Evolutionary conservation across 1,284 basidiomycete species (phyloP), one percentile per base, ranked within the genome.

Genomic region (Fomes fomentarius): DNA sequence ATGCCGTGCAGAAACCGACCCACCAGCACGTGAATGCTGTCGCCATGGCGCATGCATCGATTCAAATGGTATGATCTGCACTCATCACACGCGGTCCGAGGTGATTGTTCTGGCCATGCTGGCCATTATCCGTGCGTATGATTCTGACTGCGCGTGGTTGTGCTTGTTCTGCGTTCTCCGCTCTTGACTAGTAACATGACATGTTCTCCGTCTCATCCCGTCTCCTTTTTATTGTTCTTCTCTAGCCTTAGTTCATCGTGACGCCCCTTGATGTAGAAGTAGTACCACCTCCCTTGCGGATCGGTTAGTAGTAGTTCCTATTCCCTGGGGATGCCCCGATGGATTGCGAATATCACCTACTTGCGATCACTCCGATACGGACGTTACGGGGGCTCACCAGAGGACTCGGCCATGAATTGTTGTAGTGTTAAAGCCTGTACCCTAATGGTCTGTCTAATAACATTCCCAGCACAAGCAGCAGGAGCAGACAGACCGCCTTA

Each of bases 11-110:
- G 56, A 77, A 80, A 57, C 83, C 89, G 52, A 76, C 74, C 26
- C 89, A 92, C 70, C 77, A 89, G 34, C 89, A 92, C 70, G 66
- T 66, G 37, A 67, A 66, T 39, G 69, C 66, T 26, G 54, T 56
- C 47, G 61, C 64, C 15, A 68, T 68, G 69, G 60, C 64, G 15
- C 59, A 61, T 44, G 62, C 67, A 25, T 64, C 64, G 58, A 58
- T 68, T 12, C 63, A 66, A n/a, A 43, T 45, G 30, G 2, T 54
- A 35, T 47, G 46, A 45, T 48, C 17, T 22, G 43, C 47, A 25
- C 46, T 43, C 52, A n/a, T n/a, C n/a, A n/a, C 19, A 22, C 33
- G 49, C 44, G 41, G 47, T 51, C 47, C 19, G 12, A 4, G 31
- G 8, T 9, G 24, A 34, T 35, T 19, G 30, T 22, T 14, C 17